Evolutionary conservation across 2,329 filamentous ascomycete species (phyloP), one percentile per base, ranked within the genome.

Genomic region (Gnomoniopsis smithogilvyi): DNA sequence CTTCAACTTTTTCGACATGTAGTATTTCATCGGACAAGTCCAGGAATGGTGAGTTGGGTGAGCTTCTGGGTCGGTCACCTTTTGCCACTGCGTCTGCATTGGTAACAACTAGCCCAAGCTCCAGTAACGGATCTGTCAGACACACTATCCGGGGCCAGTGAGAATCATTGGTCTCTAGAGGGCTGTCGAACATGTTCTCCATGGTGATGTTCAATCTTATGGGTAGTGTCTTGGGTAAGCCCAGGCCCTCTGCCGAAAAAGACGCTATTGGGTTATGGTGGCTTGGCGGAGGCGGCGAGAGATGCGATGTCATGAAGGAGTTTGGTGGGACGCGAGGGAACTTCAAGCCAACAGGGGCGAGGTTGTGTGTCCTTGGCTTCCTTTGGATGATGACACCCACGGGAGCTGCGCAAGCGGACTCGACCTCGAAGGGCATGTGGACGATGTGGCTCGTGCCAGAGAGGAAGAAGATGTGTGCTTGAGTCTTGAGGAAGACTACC

Each of bases 341-440:
- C 61, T 76, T 84, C 55, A 87, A 73, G 22, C 83, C 79, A 22
- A 83, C 75, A 6, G 83, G 75, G 2, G 77, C 74, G 11, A 76
- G 67, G 59, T 72, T 80, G 59, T 84, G 80, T 11, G 76, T 70
- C 59, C 79, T 80, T 46, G 87, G 78, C 69, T 89, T 96, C 62
- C 93, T 83, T 73, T 98, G 94, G 58, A 99, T 85, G 21, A 99
- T 82, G 52, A 98, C 81, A 26, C 95, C 95, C 34, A 86, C 81
- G 6, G 92, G 90, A 14, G 91, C 90, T 38, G 94, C 86, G 71
- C 93, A 91, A 33, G 91, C 92, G 55, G 86, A 86, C 69, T 96
- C 92, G 46, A 97, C 90, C 74, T 98, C 93, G 69, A 99, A 99
- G 1, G 94, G 94, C 69, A 99, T 85, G 71, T 96, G 92, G 51